Conservation (phyloP, 306 rosid species). For the Leucaena leucocephala region DNA sequence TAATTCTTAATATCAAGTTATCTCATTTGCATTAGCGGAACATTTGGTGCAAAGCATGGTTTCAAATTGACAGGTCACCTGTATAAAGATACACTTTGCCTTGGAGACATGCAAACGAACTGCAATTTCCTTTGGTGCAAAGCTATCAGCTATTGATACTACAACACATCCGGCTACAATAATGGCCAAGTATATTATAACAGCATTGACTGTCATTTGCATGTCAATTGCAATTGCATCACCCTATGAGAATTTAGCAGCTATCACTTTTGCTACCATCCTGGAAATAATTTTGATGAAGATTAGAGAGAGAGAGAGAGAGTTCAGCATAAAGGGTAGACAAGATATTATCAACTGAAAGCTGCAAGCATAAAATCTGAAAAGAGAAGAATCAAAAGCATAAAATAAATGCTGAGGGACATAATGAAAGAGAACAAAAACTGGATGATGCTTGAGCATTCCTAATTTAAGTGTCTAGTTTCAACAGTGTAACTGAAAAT, state of each 20-base stretch:
- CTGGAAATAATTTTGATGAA: conserved; percentile 48
- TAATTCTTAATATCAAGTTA: conserved; percentile 2
- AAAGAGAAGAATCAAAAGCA: conserved; percentile 4
- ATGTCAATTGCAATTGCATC: conserved; percentile 92
- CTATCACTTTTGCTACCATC: conserved; percentile 79
- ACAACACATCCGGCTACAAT: conserved; percentile 78
- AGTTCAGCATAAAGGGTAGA: not conserved
- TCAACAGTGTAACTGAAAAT: conserved; percentile 6
- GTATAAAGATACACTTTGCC: conserved; percentile 84
- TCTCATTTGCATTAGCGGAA: conserved; percentile 22
- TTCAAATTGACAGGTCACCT: conserved; percentile 50
- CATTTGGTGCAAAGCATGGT: conserved; percentile 4
- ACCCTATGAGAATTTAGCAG: conserved; percentile 68
- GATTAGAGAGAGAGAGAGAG: not conserved
- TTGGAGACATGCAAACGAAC: conserved; percentile 73
- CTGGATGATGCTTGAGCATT: not conserved
- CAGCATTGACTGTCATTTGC: conserved; percentile 84
- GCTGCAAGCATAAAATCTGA: not conserved
- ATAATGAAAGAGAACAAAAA: conserved; percentile 13
- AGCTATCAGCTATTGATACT: conserved; percentile 93
- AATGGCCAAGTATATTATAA: conserved; percentile 78
- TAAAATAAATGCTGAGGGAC: not conserved
- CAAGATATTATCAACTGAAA: conserved; percentile 2
- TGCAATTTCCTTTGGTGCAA: conserved; percentile 77
- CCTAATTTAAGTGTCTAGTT: not conserved